Base-by-base conservation (phyloP, 2,329 filamentous ascomycete species). In the Pseudopyrenochaeta lycopersici region DNA sequence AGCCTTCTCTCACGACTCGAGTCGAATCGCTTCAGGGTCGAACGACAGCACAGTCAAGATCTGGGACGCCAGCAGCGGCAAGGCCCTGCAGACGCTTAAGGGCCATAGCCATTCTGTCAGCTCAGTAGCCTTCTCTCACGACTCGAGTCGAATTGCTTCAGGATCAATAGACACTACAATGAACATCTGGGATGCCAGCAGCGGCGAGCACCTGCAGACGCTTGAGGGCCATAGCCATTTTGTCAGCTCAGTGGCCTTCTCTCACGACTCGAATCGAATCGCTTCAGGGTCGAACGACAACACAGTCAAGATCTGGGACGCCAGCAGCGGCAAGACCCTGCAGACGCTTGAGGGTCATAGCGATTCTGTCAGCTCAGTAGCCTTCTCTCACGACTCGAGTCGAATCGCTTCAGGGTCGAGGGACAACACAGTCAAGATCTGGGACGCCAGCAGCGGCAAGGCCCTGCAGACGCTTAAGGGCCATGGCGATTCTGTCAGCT, bases 231-330 rank as follows among this genome's bases (percentile, higher is more conserved):
- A n/a, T n/a, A n/a, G n/a, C n/a, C n/a, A n/a, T n/a, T n/a, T n/a
- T n/a, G n/a, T n/a, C n/a, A n/a, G n/a, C 3, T 58, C 51, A 1
- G 58, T 74, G 30, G 61, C 61, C 21, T 71, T 73, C 58, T 70
- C 66, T 9, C 54, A 49, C 29, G 52, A 62, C 45, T 58, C 49
- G 15, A 52, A 12, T 2, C 20, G 7, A 38, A 35, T 62, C 10
- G 47, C 54, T 6, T 49, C 49, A 48, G 53, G n/a, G n/a, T n/a
- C n/a, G n/a, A n/a, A n/a, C n/a, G n/a, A n/a, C n/a, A n/a, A n/a
- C n/a, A n/a, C n/a, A 23, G 31, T 54, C 49, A 53, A 42, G 45
- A 49, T 56, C 18, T 56, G 56, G 53, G 46, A 56, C 46, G 43
- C 30, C 31, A 49, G 49, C 23, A 60, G 50, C 44, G 50, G 55